These are phyloP conservation scores for Blastosporella zonata DNA, from an alignment of 1,284 basidiomycete genomes.

Conservation along the genomic window DNA sequence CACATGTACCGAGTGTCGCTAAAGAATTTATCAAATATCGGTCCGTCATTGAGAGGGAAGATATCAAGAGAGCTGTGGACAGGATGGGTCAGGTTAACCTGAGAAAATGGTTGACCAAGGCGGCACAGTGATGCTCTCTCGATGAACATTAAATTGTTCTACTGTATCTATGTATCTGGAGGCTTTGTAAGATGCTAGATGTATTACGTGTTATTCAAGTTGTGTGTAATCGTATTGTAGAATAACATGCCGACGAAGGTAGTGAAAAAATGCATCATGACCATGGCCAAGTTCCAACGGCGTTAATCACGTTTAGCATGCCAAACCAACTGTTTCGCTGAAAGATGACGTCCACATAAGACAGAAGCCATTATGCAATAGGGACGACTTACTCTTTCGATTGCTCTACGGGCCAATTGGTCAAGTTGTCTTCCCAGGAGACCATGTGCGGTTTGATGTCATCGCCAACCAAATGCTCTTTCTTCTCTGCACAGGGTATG, in stretches of 20 bases:
- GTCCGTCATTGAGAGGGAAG: constrained; percentile 52
- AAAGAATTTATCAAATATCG: constrained; percentile 69
- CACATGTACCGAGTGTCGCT: constrained; percentile 43
- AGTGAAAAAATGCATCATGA: no score
- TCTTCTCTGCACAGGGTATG: constrained; percentile 5
- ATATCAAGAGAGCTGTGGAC: constrained; percentile 65
- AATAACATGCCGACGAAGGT: no score
- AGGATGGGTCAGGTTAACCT: constrained; percentile 64
- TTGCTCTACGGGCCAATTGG: background rate
- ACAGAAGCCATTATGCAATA: no score
- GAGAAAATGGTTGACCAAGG: constrained; percentile 72
- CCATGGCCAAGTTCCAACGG: no score
- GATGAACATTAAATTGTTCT: background rate
- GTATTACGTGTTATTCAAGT: no score
- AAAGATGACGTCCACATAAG: background rate
- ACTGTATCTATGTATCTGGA: no score
- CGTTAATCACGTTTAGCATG: no score
- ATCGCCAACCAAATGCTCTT: background rate
- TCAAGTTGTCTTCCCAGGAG: constrained; percentile 10
- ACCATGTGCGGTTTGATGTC: background rate
- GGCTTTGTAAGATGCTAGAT: no score
- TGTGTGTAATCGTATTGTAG: no score
- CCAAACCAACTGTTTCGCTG: constrained; percentile 11
- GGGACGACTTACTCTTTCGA: background rate
- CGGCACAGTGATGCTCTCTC: constrained; percentile 25